Evolutionary conservation across 2,329 filamentous ascomycete species (phyloP), one percentile per base, ranked within the genome.

Genomic region (Colletotrichum theobromicola): DNA sequence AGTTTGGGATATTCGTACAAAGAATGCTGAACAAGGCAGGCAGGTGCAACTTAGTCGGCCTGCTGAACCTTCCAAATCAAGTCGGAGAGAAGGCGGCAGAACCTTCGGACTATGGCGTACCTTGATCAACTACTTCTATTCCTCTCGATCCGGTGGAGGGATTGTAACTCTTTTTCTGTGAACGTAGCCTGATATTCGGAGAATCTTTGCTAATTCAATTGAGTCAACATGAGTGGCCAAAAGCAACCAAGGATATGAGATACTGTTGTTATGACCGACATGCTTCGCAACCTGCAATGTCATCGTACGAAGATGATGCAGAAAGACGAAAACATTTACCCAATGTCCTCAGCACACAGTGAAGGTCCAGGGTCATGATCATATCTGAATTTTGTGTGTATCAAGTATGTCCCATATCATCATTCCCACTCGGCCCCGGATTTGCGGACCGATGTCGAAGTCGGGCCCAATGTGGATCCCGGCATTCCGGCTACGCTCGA

Each of bases 401-500:
- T 61, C 62, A 67, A 72, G 24, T 42, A 58, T 35, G 55, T 62
- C n/a, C 42, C 55, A 67, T 55, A 58, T 67, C 63, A 55, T 50
- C 42, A 57, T 74, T 63, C 53, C 72, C 72, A 72, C 62, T 58
- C 57, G 57, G 68, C 72, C 57, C 72, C 68, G 62, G 68, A 72
- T 67, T 74, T 72, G 63, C 62, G 72, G 72, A 72, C 57, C 57
- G 18, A 34, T 53, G 30, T 65, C 53, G 50, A 72, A 28, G 42
- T 72, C 69, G 68, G 68, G 67, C 34, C 46, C 55, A 63, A 26
- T 74, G 73, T 74, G 73, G 73, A 69, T 66, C 58, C 64, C 64
- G 73, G 58, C 58, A 61, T 74, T 70, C 58, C 64, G 70, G 70
- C 50, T 26, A 53, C 73, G 73, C 73, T 75, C 70, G 64, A 75